Percentiles rank a stretch among this genome's conserved stretches.
phyloP scores from a whole-genome alignment of 1,139 yeast genomes.

The Hyphopichia khmerensis region DNA sequence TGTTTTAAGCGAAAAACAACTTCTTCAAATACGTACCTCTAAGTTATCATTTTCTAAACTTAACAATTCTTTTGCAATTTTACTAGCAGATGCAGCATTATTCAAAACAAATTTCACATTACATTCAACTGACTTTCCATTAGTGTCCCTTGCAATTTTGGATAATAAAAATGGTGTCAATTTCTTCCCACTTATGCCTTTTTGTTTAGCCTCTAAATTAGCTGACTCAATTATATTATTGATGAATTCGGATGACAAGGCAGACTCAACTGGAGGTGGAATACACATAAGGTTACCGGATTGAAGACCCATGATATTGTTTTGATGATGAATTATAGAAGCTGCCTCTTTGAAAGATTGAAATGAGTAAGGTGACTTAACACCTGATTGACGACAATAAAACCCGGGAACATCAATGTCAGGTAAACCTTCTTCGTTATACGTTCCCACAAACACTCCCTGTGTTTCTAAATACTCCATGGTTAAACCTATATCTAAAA shows the following conservation, averaged over 20 bases:
- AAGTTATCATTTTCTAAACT: slow-evolving; percentile 34
- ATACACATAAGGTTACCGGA: slow-evolving; percentile 80
- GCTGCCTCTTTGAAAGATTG: slow-evolving; percentile 59
- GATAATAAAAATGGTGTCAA: slow-evolving; percentile 75
- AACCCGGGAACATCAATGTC: slow-evolving; percentile 61
- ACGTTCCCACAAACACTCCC: slow-evolving; percentile 62
- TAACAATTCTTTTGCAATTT: slow-evolving; percentile 59
- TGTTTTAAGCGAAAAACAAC: neutral
- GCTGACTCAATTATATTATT: slow-evolving; percentile 59
- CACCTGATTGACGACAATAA: slow-evolving; percentile 75
- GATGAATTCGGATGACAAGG: slow-evolving; percentile 57
- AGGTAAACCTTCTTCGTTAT: slow-evolving; percentile 36
- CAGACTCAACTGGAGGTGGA: slow-evolving; percentile 71
- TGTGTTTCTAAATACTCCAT: slow-evolving; percentile 88
- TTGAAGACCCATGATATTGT: slow-evolving; percentile 46
- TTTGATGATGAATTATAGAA: slow-evolving; percentile 52
- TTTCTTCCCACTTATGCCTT: slow-evolving; percentile 66
- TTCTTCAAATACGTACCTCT: slow-evolving; percentile 1
- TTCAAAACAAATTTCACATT: slow-evolving; percentile 76
- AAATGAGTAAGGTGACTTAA: slow-evolving; percentile 67
- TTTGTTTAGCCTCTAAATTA: slow-evolving; percentile 50
- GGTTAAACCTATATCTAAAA: slow-evolving; percentile 76
- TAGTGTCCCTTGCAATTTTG: slow-evolving; percentile 62
- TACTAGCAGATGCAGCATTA: slow-evolving; percentile 68
- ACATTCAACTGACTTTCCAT: slow-evolving; percentile 68